Base-by-base conservation (phyloP, 2,329 filamentous ascomycete species). In the Coniochaeta sp. region DNA sequence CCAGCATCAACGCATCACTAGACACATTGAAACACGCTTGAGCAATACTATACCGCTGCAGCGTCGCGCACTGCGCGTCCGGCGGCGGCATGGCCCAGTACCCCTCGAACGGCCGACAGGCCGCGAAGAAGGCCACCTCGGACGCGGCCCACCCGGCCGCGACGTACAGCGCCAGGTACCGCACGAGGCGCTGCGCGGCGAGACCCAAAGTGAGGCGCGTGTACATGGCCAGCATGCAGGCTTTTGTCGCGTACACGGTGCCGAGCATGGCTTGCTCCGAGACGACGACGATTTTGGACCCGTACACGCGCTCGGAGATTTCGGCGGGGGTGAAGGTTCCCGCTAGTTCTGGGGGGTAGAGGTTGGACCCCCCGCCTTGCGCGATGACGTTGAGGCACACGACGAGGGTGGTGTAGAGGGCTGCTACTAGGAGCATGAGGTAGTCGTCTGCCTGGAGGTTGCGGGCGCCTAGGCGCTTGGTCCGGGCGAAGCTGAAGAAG, bases 21-120 rank as follows among this genome's bases (percentile, higher is more conserved):
- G 73, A 72, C 62, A 82, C 73, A 65, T 81, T 81, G 69, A 82
- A 79, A 34, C 67, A 67, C 4, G 73, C 78, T 65, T 81, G 76
- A 7, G 79, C 72, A 40, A 81, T 77, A 32, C 75, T 74, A 64
- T 79, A 81, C 62, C 74, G 68, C 62, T 76, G 65, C 22, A 77
- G 74, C 0, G 78, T 79, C 1, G 75, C 75, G 65, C 79, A 82
- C 67, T 81, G 77, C 7, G 71, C 70, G 58, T 77, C 68, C 3
- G 75, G 70, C 1, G 77, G 72, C 5, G 79, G 79, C 47, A 81
- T 69, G 10, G 72, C 75, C 79, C 79, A 82, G 63, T 81, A 81
- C 6, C 71, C 74, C 9, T 60, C 58, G 62, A 81, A 77, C 0
- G 79, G 80, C 14, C 70, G 70, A 62, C 79, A 82, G 17, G 73